A percentile compares a stretch with the other conserved stretches of the same genome.
phyloP scores from a whole-genome alignment of 2,329 filamentous ascomycete species.

The Cladosporium sp. region DNA sequence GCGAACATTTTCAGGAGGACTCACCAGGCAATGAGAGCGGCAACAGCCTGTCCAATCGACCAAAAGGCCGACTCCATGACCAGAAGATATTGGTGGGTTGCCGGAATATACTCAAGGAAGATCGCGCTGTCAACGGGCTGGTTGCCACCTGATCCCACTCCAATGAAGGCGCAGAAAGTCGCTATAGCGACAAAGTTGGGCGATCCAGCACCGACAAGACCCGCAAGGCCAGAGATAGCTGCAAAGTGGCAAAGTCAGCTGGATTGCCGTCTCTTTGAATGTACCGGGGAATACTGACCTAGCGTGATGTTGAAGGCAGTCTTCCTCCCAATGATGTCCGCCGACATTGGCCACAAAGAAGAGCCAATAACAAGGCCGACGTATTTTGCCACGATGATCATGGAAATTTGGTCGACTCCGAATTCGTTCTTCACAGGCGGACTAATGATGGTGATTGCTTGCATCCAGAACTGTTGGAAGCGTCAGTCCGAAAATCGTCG shows the following conservation, averaged over 20 bases:
- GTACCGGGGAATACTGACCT: slow-evolving; percentile 23
- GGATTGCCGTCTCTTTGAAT: no score
- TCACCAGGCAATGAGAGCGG: slow-evolving; percentile 68
- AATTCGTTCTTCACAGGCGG: slow-evolving; percentile 56
- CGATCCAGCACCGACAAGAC: slow-evolving; percentile 13
- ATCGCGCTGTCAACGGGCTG: slow-evolving; percentile 72
- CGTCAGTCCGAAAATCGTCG: neutral
- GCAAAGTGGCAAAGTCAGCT: neutral
- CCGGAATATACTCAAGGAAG: slow-evolving; percentile 77
- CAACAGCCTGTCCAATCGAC: slow-evolving; percentile 72
- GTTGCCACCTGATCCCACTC: slow-evolving; percentile 69
- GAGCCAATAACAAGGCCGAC: slow-evolving; percentile 71
- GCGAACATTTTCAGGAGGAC: slow-evolving; percentile 70
- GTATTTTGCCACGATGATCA: slow-evolving; percentile 26
- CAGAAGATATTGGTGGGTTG: slow-evolving; percentile 64
- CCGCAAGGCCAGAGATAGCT: slow-evolving; percentile 50
- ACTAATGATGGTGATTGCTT: slow-evolving; percentile 29
- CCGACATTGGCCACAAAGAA: slow-evolving; percentile 57
- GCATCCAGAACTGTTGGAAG: slow-evolving; percentile 24
- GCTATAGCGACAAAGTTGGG: slow-evolving; percentile 17
- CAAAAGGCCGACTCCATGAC: slow-evolving; percentile 78
- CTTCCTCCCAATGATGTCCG: slow-evolving; percentile 62
- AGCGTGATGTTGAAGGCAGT: slow-evolving; percentile 75
- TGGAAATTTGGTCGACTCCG: slow-evolving; percentile 42
- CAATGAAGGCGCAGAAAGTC: slow-evolving; percentile 37